Evolutionary conservation across 2,329 filamentous ascomycete species (phyloP), one percentile per base, ranked within the genome.

Genomic region (Aureobasidium sp.): DNA sequence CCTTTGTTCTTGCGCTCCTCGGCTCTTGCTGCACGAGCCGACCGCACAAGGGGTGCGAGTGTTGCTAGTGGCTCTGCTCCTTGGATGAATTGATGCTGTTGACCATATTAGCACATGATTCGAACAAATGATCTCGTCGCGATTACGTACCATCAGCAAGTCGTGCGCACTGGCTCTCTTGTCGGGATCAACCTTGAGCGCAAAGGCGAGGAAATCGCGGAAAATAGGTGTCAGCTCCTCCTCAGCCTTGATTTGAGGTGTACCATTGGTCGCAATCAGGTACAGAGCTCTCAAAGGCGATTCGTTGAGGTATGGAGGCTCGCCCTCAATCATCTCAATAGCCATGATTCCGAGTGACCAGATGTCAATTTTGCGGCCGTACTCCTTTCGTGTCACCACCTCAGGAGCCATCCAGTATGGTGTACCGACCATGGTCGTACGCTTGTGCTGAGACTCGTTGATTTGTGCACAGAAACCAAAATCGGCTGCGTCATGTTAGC

Each of bases 381-480:
- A 99, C 76, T 97, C 94, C 75, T 97, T 97, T 45, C 92, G 83
- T 7, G 91, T 97, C 30, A 99, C 94, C 27, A 99, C 93, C 76
- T 99, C 94, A 3, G 94, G 94, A 1, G 94, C 94, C 94, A 99
- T 99, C 94, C 94, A 99, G 76, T 99, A 99, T 2, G 94, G 94
- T 8, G 94, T 97, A 59, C 94, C 94, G 48, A 99, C 94, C 94
- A 97, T 99, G 14, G 94, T 99, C 5, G 92, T 97, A 63, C 94
- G 89, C 81, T 97, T 97, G 77, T 92, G 95, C 69, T 97, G 92
- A 32, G 89, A 88, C 70, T 97, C 93, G 72, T 97, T 97, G 77
- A 97, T 97, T 72, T 96, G 95, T 29, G 94, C 94, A 75, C 94
- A 97, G 79, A 99, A 99, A 13, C 94, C 94, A 71, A 99, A 97